Percentiles rank a stretch among this genome's conserved stretches.
Evolutionary conservation across 2,329 filamentous ascomycete genomes (phyloP).

Genomic region (Chrysoporthe puriensis): DNA sequence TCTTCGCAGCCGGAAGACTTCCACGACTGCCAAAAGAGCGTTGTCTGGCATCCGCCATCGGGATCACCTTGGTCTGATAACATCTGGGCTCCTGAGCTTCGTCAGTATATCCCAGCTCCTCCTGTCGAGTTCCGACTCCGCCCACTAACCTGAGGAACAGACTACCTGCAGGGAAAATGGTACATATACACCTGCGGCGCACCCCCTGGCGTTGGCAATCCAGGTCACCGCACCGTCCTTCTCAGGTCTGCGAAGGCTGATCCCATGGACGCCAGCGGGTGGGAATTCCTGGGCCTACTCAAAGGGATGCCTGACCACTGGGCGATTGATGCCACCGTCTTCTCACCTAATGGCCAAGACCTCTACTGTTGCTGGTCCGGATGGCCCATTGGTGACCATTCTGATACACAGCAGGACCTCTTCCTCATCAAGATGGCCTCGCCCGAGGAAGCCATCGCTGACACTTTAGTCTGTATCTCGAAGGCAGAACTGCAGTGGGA

Average conservation of each 20-base stretch:
- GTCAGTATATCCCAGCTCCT: neutral
- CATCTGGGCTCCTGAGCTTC: constrained; percentile 1
- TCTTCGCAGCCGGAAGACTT: constrained; percentile 38
- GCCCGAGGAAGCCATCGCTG: constrained; percentile 28
- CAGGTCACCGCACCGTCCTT: constrained; percentile 20
- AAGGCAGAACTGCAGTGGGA: constrained; percentile 28
- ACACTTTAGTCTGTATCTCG: constrained; percentile 28
- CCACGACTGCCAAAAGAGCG: constrained; percentile 30
- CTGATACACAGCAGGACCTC: constrained; percentile 30
- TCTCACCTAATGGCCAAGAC: constrained; percentile 11
- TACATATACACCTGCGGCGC: constrained; percentile 24
- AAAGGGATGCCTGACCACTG: constrained; percentile 31
- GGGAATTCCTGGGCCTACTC: constrained; percentile 30
- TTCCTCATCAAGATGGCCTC: constrained; percentile 29
- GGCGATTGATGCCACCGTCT: constrained; percentile 30
- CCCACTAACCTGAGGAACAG: neutral
- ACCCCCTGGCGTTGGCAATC: constrained; percentile 15
- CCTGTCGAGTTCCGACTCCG: neutral
- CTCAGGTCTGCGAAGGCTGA: constrained; percentile 11
- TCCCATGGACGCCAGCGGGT: constrained; percentile 27
- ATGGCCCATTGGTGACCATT: constrained; percentile 28
- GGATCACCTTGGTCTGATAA: constrained; percentile 13
- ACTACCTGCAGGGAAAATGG: constrained; percentile 17
- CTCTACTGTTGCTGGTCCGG: constrained; percentile 32
- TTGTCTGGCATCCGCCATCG: constrained; percentile 18